phyloP scores from a whole-genome alignment of 2,329 filamentous ascomycete species.

The Calonectria crousiana region DNA sequence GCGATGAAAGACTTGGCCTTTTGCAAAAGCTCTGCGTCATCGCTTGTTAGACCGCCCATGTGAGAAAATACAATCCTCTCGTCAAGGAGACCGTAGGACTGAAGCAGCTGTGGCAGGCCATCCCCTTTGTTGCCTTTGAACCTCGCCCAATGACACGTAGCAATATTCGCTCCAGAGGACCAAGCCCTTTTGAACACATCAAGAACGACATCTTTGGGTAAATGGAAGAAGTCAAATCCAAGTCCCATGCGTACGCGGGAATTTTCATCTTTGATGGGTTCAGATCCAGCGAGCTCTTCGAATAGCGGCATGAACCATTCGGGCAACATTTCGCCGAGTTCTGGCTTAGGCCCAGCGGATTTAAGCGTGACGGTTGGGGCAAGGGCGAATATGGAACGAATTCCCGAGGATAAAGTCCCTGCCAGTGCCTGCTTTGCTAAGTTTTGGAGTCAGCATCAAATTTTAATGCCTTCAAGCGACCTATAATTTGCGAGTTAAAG shows the following conservation, averaged over 20 bases:
- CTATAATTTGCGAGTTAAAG: not conserved
- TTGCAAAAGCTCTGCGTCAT: not conserved
- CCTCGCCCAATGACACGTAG: not conserved
- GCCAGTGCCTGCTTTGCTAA: not conserved
- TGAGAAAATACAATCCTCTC: not conserved
- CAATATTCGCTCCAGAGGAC: not conserved
- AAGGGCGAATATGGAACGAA: not conserved
- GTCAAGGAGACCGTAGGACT: not conserved
- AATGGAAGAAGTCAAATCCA: not conserved
- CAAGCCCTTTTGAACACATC: not conserved
- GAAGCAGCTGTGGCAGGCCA: not conserved
- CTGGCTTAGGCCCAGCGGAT: not conserved
- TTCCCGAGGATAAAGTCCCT: not conserved
- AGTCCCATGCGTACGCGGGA: not conserved
- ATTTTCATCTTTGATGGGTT: not conserved
- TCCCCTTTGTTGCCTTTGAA: not conserved
- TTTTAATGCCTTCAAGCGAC: not conserved
- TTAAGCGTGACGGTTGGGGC: not conserved
- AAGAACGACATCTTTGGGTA: not conserved
- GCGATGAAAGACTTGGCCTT: not conserved
- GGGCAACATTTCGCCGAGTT: not conserved
- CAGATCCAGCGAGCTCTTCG: not conserved
- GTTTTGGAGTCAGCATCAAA: not conserved
- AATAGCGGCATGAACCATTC: not conserved
- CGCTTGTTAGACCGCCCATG: not conserved